phyloP scores from a whole-genome alignment of 345 rosid species.

The Populus pruinosa region DNA sequence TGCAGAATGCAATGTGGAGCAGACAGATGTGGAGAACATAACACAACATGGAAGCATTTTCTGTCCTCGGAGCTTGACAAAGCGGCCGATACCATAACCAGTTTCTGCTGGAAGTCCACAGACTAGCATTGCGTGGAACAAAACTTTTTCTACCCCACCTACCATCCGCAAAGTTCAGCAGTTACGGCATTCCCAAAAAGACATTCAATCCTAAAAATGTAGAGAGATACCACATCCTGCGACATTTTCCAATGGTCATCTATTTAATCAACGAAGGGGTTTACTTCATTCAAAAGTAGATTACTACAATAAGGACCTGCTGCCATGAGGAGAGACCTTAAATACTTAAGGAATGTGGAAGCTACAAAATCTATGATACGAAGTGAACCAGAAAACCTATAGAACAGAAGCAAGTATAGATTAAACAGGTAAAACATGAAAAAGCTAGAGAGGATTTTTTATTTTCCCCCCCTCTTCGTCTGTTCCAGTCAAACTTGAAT shows the following conservation, averaged over 20 bases:
- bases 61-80: background rate
- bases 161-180: background rate
- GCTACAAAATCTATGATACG: background rate
- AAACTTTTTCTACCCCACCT: background rate
- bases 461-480: no score
- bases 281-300: background rate
- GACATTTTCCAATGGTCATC: background rate
- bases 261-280: background rate
- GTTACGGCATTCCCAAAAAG: background rate
- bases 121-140: background rate
- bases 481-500: no score
- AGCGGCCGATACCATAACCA: background rate
- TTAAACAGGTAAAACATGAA: background rate
- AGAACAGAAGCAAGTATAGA: background rate
- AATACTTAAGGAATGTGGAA: background rate
- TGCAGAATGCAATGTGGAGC: slow-evolving; percentile 1
- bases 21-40: background rate
- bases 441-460: background rate
- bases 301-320: background rate
- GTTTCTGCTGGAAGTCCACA: background rate
- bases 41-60: background rate
- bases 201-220: background rate
- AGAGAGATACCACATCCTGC: background rate
- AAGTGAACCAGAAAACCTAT: background rate
- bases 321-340: background rate